Percentiles rank a stretch among this genome's conserved stretches.
Evolutionary conservation across 2,329 filamentous ascomycete genomes (phyloP).

Genomic region (Apiospora hydei): DNA sequence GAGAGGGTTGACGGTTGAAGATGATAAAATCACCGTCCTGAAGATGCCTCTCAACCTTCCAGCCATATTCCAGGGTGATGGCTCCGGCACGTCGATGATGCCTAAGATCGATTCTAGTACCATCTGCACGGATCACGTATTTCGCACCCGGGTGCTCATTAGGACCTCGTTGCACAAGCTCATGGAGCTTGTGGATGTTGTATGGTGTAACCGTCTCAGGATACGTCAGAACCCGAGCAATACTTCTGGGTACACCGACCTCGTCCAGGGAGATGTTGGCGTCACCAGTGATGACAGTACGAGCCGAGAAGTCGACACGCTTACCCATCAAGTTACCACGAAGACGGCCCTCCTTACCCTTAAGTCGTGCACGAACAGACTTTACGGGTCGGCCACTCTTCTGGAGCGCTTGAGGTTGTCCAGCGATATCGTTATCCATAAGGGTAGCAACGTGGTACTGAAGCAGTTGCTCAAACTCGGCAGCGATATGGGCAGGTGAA

Average conservation of each 20-base stretch:
- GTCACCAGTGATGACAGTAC: slow-evolving; percentile 99
- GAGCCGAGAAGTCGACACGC: slow-evolving; percentile 98
- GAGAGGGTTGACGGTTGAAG: slow-evolving; percentile 98
- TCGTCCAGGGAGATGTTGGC: slow-evolving; percentile 96
- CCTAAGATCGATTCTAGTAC: slow-evolving; percentile 91
- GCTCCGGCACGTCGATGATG: slow-evolving; percentile 89
- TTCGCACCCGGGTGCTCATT: slow-evolving; percentile 95
- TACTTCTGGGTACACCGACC: slow-evolving; percentile 94
- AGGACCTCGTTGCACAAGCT: slow-evolving; percentile 90
- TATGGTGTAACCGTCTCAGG: slow-evolving; percentile 97
- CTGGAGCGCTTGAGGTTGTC: slow-evolving; percentile 91
- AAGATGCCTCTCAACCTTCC: slow-evolving; percentile 98
- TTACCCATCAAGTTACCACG: slow-evolving; percentile 99
- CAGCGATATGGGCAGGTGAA: slow-evolving; percentile 87
- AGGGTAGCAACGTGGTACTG: slow-evolving; percentile 99
- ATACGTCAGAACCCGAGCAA: slow-evolving; percentile 91
- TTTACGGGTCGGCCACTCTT: slow-evolving; percentile 98
- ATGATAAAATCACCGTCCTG: slow-evolving; percentile 97
- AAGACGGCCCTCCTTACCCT: slow-evolving; percentile 98
- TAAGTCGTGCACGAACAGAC: slow-evolving; percentile 93
- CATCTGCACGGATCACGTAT: slow-evolving; percentile 93
- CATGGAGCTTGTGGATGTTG: slow-evolving; percentile 92
- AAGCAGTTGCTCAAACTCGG: slow-evolving; percentile 88
- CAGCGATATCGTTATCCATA: slow-evolving; percentile 99
- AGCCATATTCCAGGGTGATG: slow-evolving; percentile 90